Conservation (phyloP, 164 flowering plant species). For the Aristolochia contorta region DNA sequence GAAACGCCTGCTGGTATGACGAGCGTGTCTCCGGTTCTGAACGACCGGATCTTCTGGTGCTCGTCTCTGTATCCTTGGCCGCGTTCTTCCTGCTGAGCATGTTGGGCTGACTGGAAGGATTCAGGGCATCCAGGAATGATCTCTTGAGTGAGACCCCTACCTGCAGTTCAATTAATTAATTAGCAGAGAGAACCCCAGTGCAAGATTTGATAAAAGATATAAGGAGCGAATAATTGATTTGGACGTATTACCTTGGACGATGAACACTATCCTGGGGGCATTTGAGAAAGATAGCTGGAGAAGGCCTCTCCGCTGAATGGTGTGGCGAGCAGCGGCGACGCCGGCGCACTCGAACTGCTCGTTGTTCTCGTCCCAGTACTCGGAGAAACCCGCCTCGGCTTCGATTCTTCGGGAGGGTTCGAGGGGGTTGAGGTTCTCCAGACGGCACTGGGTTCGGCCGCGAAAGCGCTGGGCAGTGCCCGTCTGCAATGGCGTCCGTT, state of each 20-base stretch:
- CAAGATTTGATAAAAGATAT: no score
- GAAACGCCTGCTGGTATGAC: conserved; percentile 50
- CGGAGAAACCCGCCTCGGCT: conserved; percentile 28
- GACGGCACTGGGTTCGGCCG: conserved; percentile 19
- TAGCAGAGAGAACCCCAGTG: no score
- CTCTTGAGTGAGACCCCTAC: conserved; percentile 22
- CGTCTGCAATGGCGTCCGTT: no score
- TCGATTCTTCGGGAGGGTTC: conserved; percentile 19
- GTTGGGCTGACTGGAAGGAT: conserved; percentile 19
- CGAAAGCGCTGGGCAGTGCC: background rate
- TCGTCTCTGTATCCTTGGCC: conserved; percentile 17
- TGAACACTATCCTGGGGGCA: conserved; percentile 24
- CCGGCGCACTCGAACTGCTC: conserved; percentile 34
- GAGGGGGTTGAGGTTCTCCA: conserved; percentile 13
- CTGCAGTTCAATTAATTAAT: no score
- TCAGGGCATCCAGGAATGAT: conserved; percentile 34
- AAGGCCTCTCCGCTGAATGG: conserved; percentile 17
- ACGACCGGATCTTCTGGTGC: conserved; percentile 48
- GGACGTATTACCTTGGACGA: conserved; percentile 16
- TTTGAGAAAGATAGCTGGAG: conserved; percentile 21
- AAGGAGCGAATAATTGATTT: no score
- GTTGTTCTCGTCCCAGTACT: conserved; percentile 26
- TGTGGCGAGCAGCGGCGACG: conserved; percentile 18
- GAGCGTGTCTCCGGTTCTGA: conserved; percentile 38
- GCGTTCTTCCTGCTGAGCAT: background rate